Conservation (phyloP, 2,329 filamentous ascomycete genomes). For the Aspergillus uvarum region DNA sequence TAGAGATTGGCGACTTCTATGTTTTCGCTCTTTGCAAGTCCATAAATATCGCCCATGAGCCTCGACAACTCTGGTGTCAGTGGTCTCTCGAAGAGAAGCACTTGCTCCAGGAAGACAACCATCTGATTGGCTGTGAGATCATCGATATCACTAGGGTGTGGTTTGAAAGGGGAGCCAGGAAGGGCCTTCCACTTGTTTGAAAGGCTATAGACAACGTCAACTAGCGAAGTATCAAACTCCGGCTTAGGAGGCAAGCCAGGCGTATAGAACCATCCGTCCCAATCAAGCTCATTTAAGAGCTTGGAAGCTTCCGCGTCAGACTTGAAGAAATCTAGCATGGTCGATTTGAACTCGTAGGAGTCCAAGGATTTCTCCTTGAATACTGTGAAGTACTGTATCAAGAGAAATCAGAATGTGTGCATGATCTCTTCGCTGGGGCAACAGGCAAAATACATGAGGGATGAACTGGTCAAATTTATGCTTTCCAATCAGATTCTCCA, state of each 20-base stretch:
- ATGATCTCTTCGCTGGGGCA: neutral
- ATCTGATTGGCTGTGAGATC: constrained; percentile 82
- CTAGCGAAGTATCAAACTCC: constrained; percentile 82
- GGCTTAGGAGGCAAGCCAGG: constrained; percentile 89
- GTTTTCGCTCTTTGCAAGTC: constrained; percentile 72
- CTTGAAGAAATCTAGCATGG: constrained; percentile 80
- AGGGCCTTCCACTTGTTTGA: constrained; percentile 75
- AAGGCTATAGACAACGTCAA: constrained; percentile 79
- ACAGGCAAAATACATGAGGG: constrained; percentile 58
- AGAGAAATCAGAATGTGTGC: constrained; percentile 1
- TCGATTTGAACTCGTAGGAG: constrained; percentile 90
- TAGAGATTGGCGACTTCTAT: constrained; percentile 82
- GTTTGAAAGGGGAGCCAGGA: constrained; percentile 53
- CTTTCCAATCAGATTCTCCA: constrained; percentile 81
- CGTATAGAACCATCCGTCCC: constrained; percentile 86
- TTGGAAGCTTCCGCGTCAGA: constrained; percentile 61
- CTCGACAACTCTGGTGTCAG: constrained; percentile 66
- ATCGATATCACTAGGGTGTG: constrained; percentile 66
- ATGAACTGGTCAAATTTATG: constrained; percentile 95
- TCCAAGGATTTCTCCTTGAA: constrained; percentile 86
- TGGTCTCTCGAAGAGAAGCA: constrained; percentile 66
- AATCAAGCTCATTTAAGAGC: constrained; percentile 72
- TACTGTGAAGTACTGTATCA: constrained; percentile 69
- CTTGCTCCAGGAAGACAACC: constrained; percentile 81
- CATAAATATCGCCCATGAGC: constrained; percentile 72